Evolutionary conservation across 2,329 filamentous ascomycete genomes (phyloP).

Genomic region (Simplicillium aogashimaense): DNA sequence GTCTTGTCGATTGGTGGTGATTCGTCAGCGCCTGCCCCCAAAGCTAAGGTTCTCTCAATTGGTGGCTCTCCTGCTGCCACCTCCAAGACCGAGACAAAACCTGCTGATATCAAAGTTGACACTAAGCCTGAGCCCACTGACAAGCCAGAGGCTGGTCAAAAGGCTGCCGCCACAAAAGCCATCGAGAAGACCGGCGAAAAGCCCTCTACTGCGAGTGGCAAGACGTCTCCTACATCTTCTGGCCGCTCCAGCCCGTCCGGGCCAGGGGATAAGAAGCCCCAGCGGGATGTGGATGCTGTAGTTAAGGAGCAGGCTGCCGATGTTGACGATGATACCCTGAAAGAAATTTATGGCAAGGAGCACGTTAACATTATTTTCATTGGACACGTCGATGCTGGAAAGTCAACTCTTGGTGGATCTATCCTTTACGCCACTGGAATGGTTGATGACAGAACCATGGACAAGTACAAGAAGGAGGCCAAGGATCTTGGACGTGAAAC

Average conservation of each 20-base stretch:
- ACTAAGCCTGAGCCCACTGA: conserved; percentile 38
- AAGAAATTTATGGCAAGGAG: conserved; percentile 94
- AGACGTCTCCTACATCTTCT: conserved; percentile 71
- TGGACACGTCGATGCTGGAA: conserved; percentile 96
- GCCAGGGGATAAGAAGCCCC: conserved; percentile 36
- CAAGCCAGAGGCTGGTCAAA: conserved; percentile 62
- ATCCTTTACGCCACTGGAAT: conserved; percentile 92
- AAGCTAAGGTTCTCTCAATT: conserved; percentile 36
- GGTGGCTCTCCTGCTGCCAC: conserved; percentile 21
- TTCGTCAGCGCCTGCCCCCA: conserved; percentile 43
- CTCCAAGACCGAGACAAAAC: conserved; percentile 27
- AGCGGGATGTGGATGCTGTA: conserved; percentile 71
- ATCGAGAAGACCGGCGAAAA: conserved; percentile 76
- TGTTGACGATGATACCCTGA: conserved; percentile 63
- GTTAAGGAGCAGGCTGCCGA: conserved; percentile 72
- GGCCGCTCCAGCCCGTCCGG: conserved; percentile 71
- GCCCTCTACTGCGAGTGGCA: conserved; percentile 42
- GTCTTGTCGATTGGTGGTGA: conserved; percentile 65
- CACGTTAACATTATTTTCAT: conserved; percentile 94
- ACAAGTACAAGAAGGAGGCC: conserved; percentile 95
- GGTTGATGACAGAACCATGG: conserved; percentile 98
- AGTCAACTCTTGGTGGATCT: conserved; percentile 88
- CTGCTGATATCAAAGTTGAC: conserved; percentile 30
- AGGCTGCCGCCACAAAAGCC: conserved; percentile 78
- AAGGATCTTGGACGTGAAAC: conserved; percentile 95